Evolutionary conservation across 2,329 filamentous ascomycete species (phyloP), one percentile per base, ranked within the genome.

Genomic region (Microcyclospora pomicola): DNA sequence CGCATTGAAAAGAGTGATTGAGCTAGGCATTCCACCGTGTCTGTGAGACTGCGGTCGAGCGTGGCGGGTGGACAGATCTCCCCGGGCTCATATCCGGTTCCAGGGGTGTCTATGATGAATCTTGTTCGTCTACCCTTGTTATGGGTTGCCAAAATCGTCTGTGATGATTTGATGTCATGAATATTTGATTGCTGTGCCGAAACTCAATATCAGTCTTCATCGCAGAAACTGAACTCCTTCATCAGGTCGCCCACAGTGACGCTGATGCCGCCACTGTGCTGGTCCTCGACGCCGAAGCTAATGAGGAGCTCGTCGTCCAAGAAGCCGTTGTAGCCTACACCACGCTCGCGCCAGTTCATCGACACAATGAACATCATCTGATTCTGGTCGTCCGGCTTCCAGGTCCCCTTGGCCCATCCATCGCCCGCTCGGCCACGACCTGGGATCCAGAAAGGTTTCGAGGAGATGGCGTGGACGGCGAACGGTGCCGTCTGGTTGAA

Each of bases 371-470:
- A 30, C 12, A 36, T 27, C 24, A n/a, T 13, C 34, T 36, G n/a
- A 24, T n/a, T 30, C 15, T 40, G 36, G 9, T 34, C 33, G 16
- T 24, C 19, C 19, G 19, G 19, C 19, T 24, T 24, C 19, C 19
- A 24, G 19, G 19, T 24, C 5, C 19, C 19, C 19, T 7, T 24
- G 19, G 19, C 4, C 19, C 19, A 24, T 5, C 19, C 19, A 7
- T 24, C 19, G 19, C 19, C 19, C 19, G 19, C 5, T 24, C 19
- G 19, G 19, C 19, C 19, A 24, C 73, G 60, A 0, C 73, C 73
- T 33, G 66, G 56, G 27, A 76, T 70, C 72, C 72, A 77, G 0
- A 75, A 42, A 2, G 73, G 72, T 43, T 62, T 61, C 11, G 50
- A 48, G 0, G 68, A 69, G 15, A 76, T 60, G 1, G 59, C 69